These are phyloP conservation scores for Sporothrix protearum DNA, from an alignment of 2,329 filamentous ascomycete genomes.

Conservation along the genomic window DNA sequence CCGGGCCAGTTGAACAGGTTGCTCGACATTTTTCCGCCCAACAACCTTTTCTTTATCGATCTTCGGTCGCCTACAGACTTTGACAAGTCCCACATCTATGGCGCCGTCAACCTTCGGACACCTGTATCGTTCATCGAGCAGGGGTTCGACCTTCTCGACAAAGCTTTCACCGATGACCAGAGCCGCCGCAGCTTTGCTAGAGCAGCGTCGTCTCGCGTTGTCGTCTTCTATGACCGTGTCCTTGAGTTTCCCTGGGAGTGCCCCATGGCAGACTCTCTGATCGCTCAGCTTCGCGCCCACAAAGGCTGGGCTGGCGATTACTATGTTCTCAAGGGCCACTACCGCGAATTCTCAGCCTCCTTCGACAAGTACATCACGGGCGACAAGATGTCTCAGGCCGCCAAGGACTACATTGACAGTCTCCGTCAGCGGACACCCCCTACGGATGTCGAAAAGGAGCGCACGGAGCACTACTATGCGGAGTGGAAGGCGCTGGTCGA, in stretches of 20 bases:
- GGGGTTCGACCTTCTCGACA: constrained; percentile 50
- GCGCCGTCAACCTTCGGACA: constrained; percentile 50
- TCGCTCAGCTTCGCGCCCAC: constrained; percentile 42
- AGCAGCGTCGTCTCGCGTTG: constrained; percentile 46
- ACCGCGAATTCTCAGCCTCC: constrained; percentile 52
- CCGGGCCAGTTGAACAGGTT: constrained; percentile 50
- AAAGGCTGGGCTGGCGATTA: constrained; percentile 50
- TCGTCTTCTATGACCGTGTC: constrained; percentile 53
- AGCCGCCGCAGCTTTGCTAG: constrained; percentile 46
- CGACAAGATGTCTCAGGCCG: constrained; percentile 41
- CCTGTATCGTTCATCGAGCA: constrained; percentile 48
- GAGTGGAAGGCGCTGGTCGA: constrained; percentile 46
- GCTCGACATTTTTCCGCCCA: constrained; percentile 48
- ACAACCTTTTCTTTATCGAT: constrained; percentile 49
- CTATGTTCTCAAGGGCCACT: constrained; percentile 56
- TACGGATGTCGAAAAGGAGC: constrained; percentile 32
- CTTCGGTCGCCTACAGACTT: constrained; percentile 47
- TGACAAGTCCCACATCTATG: constrained; percentile 50
- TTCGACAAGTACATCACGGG: constrained; percentile 51
- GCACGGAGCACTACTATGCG: constrained; percentile 42
- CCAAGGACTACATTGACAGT: constrained; percentile 41
- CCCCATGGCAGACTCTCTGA: constrained; percentile 45
- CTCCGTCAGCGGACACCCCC: constrained; percentile 37
- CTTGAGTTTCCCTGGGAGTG: constrained; percentile 51
- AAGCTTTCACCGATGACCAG: constrained; percentile 48